Conservation (phyloP, 2,329 filamentous ascomycete species). For the Metarhizium anisopliae region DNA sequence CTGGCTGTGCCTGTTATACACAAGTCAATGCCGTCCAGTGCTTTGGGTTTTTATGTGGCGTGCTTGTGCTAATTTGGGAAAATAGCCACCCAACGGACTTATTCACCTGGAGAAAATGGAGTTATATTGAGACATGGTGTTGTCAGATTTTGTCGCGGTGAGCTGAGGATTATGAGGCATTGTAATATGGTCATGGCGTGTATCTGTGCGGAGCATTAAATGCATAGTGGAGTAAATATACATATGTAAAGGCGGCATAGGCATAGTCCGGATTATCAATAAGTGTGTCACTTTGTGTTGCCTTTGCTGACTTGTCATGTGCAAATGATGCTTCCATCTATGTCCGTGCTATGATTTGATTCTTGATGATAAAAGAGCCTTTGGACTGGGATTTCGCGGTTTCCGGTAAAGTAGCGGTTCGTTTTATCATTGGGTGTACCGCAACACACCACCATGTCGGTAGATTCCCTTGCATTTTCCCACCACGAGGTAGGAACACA, state of each 20-base stretch:
- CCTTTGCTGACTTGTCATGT: not conserved
- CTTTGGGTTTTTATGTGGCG: not conserved
- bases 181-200: not conserved
- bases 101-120: constrained; percentile 51
- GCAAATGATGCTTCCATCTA: too few relatives aligned
- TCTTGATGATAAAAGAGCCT: too few relatives aligned
- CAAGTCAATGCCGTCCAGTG: not conserved
- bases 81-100: constrained; percentile 53
- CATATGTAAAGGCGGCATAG: not conserved
- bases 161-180: not conserved
- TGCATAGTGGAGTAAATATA: not conserved
- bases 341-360: too few relatives aligned
- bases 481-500: too few relatives aligned
- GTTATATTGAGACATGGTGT: constrained; percentile 16
- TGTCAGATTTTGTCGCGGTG: not conserved
- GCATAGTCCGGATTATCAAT: not conserved
- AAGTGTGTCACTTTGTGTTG: too few relatives aligned
- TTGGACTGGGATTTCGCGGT: too few relatives aligned
- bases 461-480: too few relatives aligned
- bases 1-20: not conserved
- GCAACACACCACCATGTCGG: too few relatives aligned
- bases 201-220: not conserved
- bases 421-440: too few relatives aligned
- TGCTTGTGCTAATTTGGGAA: constrained; percentile 12
- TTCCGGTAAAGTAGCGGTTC: too few relatives aligned